Base-by-base conservation (phyloP, 441 rosid genomes). In the Euphorbia celastroides region DNA sequence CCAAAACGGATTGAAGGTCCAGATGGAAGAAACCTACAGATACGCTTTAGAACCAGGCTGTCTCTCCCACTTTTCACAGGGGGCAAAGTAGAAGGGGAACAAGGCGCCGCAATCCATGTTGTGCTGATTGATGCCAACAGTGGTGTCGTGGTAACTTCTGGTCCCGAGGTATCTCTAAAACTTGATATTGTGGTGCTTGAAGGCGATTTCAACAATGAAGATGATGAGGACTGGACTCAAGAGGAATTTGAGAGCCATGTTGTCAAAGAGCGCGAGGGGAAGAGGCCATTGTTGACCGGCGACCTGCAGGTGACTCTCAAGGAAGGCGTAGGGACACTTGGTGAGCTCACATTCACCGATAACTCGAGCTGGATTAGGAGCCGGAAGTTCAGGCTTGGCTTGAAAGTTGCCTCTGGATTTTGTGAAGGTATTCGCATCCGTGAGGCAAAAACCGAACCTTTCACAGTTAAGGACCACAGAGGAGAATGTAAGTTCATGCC, bases 351-450 rank as follows among this genome's bases (percentile, higher is more conserved):
- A 62, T 95, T 95, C 74, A 92, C 98, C 0, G 99, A 95, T 68
- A 95, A 95, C 80, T 95, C 99, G 25, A 95, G 99, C 75, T 95
- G 99, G 99, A 95, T 95, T 72, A 79, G 97, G 78, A 90, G 99
- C 85, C 79, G 98, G 76, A 95, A 95, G 83, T 92, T 95, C 78
- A 84, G 99, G 80, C 92, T 95, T 69, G 99, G 99, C 65, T 72
- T 87, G 72, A 92, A 88, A 80, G 75, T 82, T 62, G 83, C 88
- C 62, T 70, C 89, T 2, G 95, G 95, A 57, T 81, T 78, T 65
- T 72, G 86, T 73, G 97, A 90, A 72, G 83, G 83, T 50, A 73
- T 77, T 67, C 84, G 82, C 56, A 80, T 95, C 48, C 92, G 92
- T 55, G 99, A 92, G 81, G 97, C 95, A 52, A 95, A 95, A 82